Conservation (phyloP, 2,329 filamentous ascomycete genomes). For the Cladobotryum mycophilum region DNA sequence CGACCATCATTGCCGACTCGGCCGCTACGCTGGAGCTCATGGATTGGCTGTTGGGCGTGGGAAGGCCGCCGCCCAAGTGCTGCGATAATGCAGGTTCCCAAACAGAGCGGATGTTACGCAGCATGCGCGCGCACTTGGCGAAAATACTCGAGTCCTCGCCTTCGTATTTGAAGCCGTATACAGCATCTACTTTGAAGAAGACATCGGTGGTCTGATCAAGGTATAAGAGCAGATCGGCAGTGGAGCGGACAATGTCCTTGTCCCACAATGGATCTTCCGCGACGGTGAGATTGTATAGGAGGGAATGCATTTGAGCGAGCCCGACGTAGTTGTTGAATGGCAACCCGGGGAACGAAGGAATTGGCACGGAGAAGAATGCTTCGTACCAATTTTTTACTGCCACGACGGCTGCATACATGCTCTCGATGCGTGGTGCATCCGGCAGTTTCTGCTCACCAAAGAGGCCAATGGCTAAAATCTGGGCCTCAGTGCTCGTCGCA, state of each 20-base stretch:
- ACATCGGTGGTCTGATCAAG: slow-evolving; percentile 29
- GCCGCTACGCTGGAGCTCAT: slow-evolving; percentile 7
- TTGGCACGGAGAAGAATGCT: slow-evolving; percentile 27
- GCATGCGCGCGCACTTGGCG: slow-evolving; percentile 28
- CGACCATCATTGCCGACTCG: slow-evolving; percentile 5
- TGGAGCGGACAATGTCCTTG: slow-evolving; percentile 28
- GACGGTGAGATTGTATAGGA: slow-evolving; percentile 33
- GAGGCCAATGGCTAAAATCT: slow-evolving; percentile 27
- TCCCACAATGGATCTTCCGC: slow-evolving; percentile 37
- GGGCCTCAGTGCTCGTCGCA: slow-evolving; percentile 24
- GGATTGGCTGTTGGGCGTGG: slow-evolving; percentile 23
- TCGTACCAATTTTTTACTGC: slow-evolving; percentile 32
- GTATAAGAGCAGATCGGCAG: slow-evolving; percentile 29
- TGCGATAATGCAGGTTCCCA: slow-evolving; percentile 32
- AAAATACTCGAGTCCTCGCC: slow-evolving; percentile 26
- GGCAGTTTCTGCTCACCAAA: slow-evolving; percentile 25
- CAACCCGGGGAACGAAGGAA: slow-evolving; percentile 23
- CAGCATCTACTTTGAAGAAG: slow-evolving; percentile 21
- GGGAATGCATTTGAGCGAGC: slow-evolving; percentile 30
- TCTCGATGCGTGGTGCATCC: slow-evolving; percentile 25
- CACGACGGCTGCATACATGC: slow-evolving; percentile 31
- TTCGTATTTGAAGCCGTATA: slow-evolving; percentile 24
- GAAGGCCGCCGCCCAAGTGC: slow-evolving; percentile 22
- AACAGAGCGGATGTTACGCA: slow-evolving; percentile 26
- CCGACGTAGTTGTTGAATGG: slow-evolving; percentile 30